phyloP scores from a whole-genome alignment of 129 eudicot species.

The Lonicera japonica region DNA sequence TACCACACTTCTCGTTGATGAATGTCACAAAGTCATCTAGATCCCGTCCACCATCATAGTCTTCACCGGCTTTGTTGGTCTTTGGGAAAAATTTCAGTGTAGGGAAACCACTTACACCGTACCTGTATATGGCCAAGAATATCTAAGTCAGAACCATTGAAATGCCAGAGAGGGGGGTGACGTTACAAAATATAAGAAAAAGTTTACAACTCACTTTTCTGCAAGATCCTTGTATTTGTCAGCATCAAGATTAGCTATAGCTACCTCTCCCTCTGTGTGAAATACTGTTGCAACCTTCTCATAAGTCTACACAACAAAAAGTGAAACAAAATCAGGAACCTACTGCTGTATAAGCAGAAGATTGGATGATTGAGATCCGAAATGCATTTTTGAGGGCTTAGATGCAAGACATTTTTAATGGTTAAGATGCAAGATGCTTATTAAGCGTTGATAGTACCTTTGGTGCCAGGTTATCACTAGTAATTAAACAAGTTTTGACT shows the following conservation, averaged over 20 bases:
- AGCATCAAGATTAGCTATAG: conserved; percentile 92
- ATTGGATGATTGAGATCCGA: no score
- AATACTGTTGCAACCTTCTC: conserved; percentile 88
- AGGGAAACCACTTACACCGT: conserved; percentile 59
- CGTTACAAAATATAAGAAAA: no score
- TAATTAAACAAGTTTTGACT: no score
- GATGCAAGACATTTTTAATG: no score
- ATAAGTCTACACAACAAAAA: conserved; percentile 44
- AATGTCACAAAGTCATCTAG: conserved; percentile 57
- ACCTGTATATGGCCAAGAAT: conserved; percentile 33
- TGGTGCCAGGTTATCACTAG: no score
- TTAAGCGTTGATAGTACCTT: no score
- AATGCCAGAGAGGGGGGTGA: no score
- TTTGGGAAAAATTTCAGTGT: conserved; percentile 77
- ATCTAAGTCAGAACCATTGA: no score
- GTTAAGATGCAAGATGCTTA: no score
- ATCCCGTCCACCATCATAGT: conserved; percentile 53
- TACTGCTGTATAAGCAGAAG: no score
- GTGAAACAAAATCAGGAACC: no score
- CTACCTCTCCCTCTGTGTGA: conserved; percentile 70
- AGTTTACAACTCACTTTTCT: conserved; percentile 53
- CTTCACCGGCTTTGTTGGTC: conserved; percentile 84
- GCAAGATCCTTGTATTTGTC: conserved; percentile 76
- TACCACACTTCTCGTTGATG: conserved; percentile 69
- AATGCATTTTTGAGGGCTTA: no score